A percentile compares a stretch with the other conserved stretches of the same genome.
These are phyloP conservation scores for Podaxis sp. DNA, from an alignment of 768 basidiomycete genomes.

Conservation along the genomic window DNA sequence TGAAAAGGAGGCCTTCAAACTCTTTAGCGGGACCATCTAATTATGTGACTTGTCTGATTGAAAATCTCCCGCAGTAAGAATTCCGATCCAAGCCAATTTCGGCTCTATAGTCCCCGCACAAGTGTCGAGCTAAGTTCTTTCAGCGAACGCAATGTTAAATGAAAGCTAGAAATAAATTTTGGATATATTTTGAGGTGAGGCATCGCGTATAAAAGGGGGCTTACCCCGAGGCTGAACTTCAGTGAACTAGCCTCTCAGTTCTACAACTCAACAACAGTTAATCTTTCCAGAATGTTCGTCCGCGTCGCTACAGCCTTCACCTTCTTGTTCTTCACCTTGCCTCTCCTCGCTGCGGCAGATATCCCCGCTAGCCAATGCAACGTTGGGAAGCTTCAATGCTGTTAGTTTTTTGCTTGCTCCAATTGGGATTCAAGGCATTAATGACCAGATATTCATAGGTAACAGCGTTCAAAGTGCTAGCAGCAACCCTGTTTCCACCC, in stretches of 20 bases:
- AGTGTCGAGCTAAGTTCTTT: background rate
- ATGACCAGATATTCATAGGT: slow-evolving; percentile 14
- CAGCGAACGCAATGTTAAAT: background rate
- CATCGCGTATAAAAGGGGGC: background rate
- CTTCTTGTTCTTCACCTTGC: slow-evolving; percentile 20
- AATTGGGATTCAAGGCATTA: background rate
- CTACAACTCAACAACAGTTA: slow-evolving; percentile 12
- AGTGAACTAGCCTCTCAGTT: background rate
- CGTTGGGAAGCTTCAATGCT: slow-evolving; percentile 26
- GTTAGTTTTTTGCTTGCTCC: slow-evolving; percentile 17
- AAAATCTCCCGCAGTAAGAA: background rate
- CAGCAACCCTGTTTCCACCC: slow-evolving; percentile 4
- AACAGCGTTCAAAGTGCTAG: slow-evolving; percentile 12
- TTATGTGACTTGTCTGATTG: background rate
- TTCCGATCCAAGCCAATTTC: background rate
- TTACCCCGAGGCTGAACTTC: background rate
- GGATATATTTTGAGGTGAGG: background rate
- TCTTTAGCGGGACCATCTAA: background rate
- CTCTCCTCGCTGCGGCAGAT: slow-evolving; percentile 20
- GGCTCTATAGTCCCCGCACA: background rate
- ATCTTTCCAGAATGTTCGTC: slow-evolving; percentile 22
- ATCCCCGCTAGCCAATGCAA: slow-evolving; percentile 26
- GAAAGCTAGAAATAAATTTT: background rate
- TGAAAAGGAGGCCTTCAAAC: background rate
- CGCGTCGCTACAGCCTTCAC: slow-evolving; percentile 19